Base-by-base conservation (phyloP, 179 eudicot species). In the Amaranthus tricolor region DNA sequence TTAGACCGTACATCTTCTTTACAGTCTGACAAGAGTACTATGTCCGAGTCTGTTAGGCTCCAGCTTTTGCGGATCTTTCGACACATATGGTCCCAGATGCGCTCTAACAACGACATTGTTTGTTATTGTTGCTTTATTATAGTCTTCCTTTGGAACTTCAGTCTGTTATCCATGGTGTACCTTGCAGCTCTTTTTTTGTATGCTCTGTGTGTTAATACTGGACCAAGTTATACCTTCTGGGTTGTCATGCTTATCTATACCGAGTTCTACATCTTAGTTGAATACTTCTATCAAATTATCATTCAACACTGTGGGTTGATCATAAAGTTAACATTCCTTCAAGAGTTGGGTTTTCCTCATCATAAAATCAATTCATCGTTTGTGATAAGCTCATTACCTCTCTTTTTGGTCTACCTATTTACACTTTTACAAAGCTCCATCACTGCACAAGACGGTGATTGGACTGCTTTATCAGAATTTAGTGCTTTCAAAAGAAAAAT, bases 81-180 rank as follows among this genome's bases (percentile, higher is more conserved):
- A 56, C 92, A 93, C 78, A 86, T 93, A 74, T 96, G 98, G 99
- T 86, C 89, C 65, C 98, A 91, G 76, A 96, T 96, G 97, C 85
- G 96, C 40, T 90, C 99, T 50, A 96, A 96, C 75, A 93, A 96
- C 70, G 98, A 96, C 77, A 79, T 96, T 69, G 96, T 95, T 60
- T 95, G 99, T 68, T 95, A 95, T 79, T 91, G 94, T 84, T 93
- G 98, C 86, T 96, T 96, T 80, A 76, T 96, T 79, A 83, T 91
- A 9, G 90, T 90, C 73, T 94, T 96, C 75, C 86, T 93, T 59
- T 96, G 98, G 99, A 96, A 96, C 81, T 96, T 96, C 89, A 96
- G 97, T 78, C 81, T 96, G 83, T 92, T 96, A 52, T 96, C 98
- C 4, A 89, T 96, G 98, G 91, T 89, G 13, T 96, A 96, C 83